Evolutionary conservation across 2,329 filamentous ascomycete genomes (phyloP).

Genomic region (Trichophyton rubrum): DNA sequence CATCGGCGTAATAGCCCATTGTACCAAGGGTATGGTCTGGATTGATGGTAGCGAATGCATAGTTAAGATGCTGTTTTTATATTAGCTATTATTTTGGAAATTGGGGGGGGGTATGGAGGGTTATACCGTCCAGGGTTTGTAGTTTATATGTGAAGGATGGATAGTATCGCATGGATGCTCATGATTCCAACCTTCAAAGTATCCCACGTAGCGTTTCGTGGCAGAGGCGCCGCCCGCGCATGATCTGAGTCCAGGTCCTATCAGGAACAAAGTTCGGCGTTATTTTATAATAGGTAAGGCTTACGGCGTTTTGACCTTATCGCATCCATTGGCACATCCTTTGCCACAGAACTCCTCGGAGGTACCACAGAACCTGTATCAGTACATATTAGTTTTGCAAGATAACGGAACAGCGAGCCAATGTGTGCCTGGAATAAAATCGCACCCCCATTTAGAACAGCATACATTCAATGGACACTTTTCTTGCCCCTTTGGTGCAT

Average conservation of each 20-base stretch:
- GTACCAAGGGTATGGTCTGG: background rate
- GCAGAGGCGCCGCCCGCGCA: constrained; percentile 5
- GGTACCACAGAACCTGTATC: constrained; percentile 7
- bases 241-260: constrained; percentile 5
- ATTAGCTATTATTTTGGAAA: background rate
- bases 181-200: constrained; percentile 26
- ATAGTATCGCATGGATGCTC: constrained; percentile 5
- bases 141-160: constrained; percentile 8
- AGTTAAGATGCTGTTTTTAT: constrained; percentile 19
- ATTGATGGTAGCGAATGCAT: constrained; percentile 25
- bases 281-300: background rate
- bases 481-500: background rate
- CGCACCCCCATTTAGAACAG: constrained; percentile 22
- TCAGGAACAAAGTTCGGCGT: background rate
- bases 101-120: background rate
- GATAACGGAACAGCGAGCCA: background rate
- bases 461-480: constrained; percentile 29
- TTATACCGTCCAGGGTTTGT: constrained; percentile 7
- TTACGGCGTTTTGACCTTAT: constrained; percentile 4
- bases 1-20: background rate
- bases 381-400: background rate
- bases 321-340: constrained; percentile 4
- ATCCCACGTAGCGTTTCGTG: constrained; percentile 20
- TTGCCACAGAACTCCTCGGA: constrained; percentile 1
- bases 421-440: background rate